Evolutionary conservation across 805 yeast genomes (phyloP).

Genomic region (Barnettozyma populi): DNA sequence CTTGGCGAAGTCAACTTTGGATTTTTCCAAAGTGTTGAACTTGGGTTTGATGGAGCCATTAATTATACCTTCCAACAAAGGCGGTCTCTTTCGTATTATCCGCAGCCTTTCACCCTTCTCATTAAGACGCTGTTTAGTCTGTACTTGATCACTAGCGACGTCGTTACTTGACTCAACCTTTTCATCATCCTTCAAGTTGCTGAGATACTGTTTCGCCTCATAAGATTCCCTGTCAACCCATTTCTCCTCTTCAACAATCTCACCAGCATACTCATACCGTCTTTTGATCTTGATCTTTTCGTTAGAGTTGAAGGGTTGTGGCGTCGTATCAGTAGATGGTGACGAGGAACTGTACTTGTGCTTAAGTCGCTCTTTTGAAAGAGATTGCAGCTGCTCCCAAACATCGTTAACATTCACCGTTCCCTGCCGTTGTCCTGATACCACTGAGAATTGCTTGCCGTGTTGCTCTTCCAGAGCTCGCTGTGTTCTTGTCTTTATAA

Average conservation of each 20-base stretch:
- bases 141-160: constrained; percentile 1
- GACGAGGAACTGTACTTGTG: constrained; percentile 17
- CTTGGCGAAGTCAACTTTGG: constrained; percentile 90
- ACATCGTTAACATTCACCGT: constrained; percentile 44
- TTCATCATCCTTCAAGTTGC: constrained; percentile 40
- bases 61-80: constrained; percentile 72
- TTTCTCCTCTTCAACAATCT: constrained; percentile 69
- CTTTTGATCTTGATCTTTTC: constrained; percentile 67
- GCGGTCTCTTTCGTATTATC: constrained; percentile 64
- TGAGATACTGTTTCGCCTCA: constrained; percentile 79
- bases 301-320: constrained; percentile 11
- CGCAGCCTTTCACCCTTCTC: constrained; percentile 34
- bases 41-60: constrained; percentile 66
- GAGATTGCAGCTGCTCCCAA: constrained; percentile 48
- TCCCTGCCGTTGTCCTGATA: constrained; percentile 10
- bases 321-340: constrained; percentile 8
- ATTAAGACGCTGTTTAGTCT: constrained; percentile 13
- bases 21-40: constrained; percentile 86
- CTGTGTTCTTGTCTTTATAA: constrained; percentile 66
- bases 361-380: constrained; percentile 25
- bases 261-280: constrained; percentile 87
- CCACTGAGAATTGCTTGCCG: constrained; percentile 19
- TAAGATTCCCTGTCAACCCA: constrained; percentile 73
- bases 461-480: constrained; percentile 38
- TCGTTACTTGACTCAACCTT: constrained; percentile 17